Conservation (phyloP, 306 rosid species). For the Albizia julibrissin region DNA sequence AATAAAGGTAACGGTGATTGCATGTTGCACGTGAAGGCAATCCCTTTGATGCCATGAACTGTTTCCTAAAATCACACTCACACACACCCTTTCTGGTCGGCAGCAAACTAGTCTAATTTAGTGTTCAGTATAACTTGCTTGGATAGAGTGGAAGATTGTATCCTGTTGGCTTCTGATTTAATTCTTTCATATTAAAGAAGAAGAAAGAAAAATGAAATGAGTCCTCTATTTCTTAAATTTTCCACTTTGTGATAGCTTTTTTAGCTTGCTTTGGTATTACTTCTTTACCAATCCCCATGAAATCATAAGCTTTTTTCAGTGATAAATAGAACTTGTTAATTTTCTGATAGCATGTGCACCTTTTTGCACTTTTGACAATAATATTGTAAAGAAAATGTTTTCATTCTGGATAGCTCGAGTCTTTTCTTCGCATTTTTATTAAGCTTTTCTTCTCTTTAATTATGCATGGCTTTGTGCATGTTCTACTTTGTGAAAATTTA, state of each 20-base stretch:
- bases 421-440: background rate
- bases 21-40: background rate
- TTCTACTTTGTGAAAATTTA: background rate
- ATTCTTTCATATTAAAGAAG: background rate
- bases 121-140: background rate
- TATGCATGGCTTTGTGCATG: slow-evolving; percentile 2
- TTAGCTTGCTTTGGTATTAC: slow-evolving; percentile 3
- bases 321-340: slow-evolving; percentile 1
- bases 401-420: background rate
- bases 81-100: background rate
- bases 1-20: background rate
- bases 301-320: slow-evolving; percentile 14
- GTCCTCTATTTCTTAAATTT: slow-evolving; percentile 13
- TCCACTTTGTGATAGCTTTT: background rate
- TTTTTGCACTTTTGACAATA: background rate
- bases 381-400: background rate
- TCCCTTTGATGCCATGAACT: background rate
- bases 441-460: background rate
- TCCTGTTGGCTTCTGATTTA: slow-evolving; percentile 12
- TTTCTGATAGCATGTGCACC: slow-evolving; percentile 12
- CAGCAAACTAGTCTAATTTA: background rate
- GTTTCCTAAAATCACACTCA: background rate
- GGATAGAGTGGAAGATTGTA: background rate
- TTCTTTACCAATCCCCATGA: background rate
- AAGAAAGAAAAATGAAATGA: background rate